Evolutionary conservation across 805 yeast species (phyloP), one percentile per base, ranked within the genome.

Genomic region (Saccharomyces paradoxus): DNA sequence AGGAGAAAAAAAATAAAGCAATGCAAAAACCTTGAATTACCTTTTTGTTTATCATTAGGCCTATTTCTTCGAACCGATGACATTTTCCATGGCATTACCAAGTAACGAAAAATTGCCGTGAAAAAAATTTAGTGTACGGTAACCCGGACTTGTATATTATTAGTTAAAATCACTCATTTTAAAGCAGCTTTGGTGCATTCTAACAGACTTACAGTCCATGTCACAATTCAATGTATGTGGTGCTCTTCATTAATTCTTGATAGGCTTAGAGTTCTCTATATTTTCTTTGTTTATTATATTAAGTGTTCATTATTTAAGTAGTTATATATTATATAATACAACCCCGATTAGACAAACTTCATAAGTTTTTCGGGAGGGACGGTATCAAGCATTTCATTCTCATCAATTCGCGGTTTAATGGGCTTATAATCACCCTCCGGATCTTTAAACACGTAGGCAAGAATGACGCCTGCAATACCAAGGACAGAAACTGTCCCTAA

Each of bases 331-430:
- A 37, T 37, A 37, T 57, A 58, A 52, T 57, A 53, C 55, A 58
- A 52, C 58, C 54, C 48, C 24, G 50, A 28, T 55, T 58, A 66
- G 50, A 68, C 56, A 53, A 69, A 71, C 55, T 72, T 74, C 64
- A 78, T 67, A 46, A 83, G 65, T 55, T 74, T 76, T 53, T 75
- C 81, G 4, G 87, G 87, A 1, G 88, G 87, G 41, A 82, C 82
- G 8, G 81, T 78, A 55, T 77, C 76, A 46, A 81, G 68, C 87
- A 83, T 82, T 54, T 80, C 83, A 26, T 78, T 75, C 55, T 81
- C 87, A 49, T 81, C 80, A 30, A 80, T 82, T 57, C 86, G 74
- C n/a, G 80, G 78, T 49, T 76, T 72, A 30, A 82, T 62, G 13
- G 82, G 77, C 41, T 66, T 69, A 59, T 79, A 76, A 4, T 72